These are phyloP conservation scores for Prunus yedoensis DNA, from an alignment of 331 rosid species.

Conservation along the genomic window DNA sequence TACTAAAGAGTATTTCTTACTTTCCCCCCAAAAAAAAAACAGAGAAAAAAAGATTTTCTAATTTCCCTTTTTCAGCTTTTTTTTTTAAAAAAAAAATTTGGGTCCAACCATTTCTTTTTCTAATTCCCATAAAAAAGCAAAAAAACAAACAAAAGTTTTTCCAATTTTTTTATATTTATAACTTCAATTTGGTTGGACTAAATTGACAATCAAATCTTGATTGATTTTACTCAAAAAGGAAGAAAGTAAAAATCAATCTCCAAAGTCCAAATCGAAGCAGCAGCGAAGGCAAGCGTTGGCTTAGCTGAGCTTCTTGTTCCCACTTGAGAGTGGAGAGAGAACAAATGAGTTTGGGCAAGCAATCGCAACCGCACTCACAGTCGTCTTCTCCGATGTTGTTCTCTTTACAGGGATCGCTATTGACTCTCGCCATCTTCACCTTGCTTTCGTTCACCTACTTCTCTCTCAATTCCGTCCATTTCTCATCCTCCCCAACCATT, in stretches of 20 bases:
- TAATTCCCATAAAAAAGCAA: neutral
- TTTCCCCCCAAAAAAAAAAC: too few relatives aligned
- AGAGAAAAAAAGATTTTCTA: too few relatives aligned
- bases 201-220: too few relatives aligned
- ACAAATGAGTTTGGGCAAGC: constrained; percentile 54
- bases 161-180: neutral
- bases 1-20: neutral
- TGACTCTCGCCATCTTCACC: constrained; percentile 69
- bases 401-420: constrained; percentile 67
- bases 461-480: constrained; percentile 52
- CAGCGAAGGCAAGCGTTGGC: neutral
- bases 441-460: constrained; percentile 72
- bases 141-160: neutral
- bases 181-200: too few relatives aligned
- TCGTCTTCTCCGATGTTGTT: constrained; percentile 40
- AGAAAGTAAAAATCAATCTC: too few relatives aligned
- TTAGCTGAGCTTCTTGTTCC: neutral
- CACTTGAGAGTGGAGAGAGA: neutral
- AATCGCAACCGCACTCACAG: constrained; percentile 35
- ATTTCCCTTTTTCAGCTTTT: too few relatives aligned
- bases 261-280: neutral
- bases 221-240: neutral
- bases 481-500: constrained; percentile 12
- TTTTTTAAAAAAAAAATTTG: too few relatives aligned
- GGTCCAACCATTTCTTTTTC: neutral